These are phyloP conservation scores for Trypanosoma brucei DNA, from an alignment of 208 protist species.

Conservation along the genomic window DNA sequence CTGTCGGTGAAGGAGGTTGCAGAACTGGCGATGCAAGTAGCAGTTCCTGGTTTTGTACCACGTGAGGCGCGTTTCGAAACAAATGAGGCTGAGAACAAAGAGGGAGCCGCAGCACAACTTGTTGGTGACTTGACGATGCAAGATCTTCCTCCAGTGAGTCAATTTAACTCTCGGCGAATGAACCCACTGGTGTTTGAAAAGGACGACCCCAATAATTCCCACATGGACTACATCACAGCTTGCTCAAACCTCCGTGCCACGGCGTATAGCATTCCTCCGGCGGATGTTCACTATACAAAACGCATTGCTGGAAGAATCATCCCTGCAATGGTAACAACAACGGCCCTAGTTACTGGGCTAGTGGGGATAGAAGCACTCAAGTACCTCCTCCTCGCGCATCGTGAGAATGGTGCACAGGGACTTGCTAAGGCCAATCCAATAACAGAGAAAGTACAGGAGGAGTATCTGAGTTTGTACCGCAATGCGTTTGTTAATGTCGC, in stretches of 20 bases:
- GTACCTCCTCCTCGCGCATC: slow-evolving; percentile 70
- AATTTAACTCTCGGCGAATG: slow-evolving; percentile 49
- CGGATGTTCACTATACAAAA: slow-evolving; percentile 76
- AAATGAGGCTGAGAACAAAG: slow-evolving; percentile 62
- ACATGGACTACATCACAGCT: slow-evolving; percentile 92
- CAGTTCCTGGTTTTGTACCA: slow-evolving; percentile 57
- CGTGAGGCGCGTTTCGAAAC: slow-evolving; percentile 68
- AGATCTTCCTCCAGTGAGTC: slow-evolving; percentile 38
- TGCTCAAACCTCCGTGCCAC: slow-evolving; percentile 91
- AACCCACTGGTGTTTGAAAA: slow-evolving; percentile 90
- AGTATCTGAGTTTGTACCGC: slow-evolving; percentile 78
- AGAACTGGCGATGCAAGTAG: slow-evolving; percentile 32
- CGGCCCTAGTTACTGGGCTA: slow-evolving; percentile 97
- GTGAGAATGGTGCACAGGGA: slow-evolving; percentile 13
- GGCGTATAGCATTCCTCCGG: slow-evolving; percentile 90
- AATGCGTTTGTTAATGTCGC: slow-evolving; percentile 98
- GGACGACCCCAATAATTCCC: slow-evolving; percentile 91
- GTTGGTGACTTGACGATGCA: slow-evolving; percentile 34
- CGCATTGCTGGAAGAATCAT: slow-evolving; percentile 99
- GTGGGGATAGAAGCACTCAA: slow-evolving; percentile 98
- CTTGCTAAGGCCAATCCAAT: slow-evolving; percentile 17
- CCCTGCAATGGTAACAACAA: slow-evolving; percentile 99
- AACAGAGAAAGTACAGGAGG: slow-evolving; percentile 26
- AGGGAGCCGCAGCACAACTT: slow-evolving; percentile 18
- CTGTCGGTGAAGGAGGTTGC: slow-evolving; percentile 44